Percentiles rank a stretch among this genome's conserved stretches.
These are phyloP conservation scores for Halophytophthora polymorphica DNA, from an alignment of 352 stramenopile genomes.

Conservation along the genomic window DNA sequence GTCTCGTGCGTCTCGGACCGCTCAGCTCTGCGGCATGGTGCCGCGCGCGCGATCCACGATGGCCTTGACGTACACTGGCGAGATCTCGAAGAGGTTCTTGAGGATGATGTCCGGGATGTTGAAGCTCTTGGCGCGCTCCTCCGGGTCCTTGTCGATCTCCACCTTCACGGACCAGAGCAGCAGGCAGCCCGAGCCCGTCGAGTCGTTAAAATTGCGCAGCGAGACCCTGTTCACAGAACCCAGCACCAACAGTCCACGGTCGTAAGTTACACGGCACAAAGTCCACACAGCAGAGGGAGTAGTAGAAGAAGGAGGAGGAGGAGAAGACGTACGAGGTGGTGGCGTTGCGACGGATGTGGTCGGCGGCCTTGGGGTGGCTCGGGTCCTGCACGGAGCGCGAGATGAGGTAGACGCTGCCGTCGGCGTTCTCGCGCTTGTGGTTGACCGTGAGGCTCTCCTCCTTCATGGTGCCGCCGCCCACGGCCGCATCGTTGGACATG, in stretches of 20 bases:
- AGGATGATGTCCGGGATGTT: slow-evolving; percentile 87
- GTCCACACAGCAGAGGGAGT: too few relatives aligned
- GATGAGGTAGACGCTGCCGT: slow-evolving; percentile 70
- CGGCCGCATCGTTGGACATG: slow-evolving; percentile 64
- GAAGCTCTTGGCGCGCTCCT: slow-evolving; percentile 68
- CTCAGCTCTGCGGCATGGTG: slow-evolving; percentile 41
- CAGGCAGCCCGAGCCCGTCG: slow-evolving; percentile 61
- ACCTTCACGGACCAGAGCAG: slow-evolving; percentile 86
- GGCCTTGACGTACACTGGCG: slow-evolving; percentile 81
- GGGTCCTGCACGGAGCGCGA: slow-evolving; percentile 63
- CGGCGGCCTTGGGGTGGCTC: slow-evolving; percentile 53
- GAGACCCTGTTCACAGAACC: slow-evolving; percentile 44
- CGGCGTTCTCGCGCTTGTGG: slow-evolving; percentile 77
- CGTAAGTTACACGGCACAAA: too few relatives aligned
- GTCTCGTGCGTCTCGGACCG: neutral
- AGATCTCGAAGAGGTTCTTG: slow-evolving; percentile 88
- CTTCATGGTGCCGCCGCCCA: slow-evolving; percentile 78
- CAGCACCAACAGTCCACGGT: neutral
- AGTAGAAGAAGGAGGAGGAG: neutral
- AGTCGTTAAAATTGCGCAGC: slow-evolving; percentile 77
- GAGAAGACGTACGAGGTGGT: slow-evolving; percentile 62
- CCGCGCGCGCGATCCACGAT: slow-evolving; percentile 71
- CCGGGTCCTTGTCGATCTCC: slow-evolving; percentile 66
- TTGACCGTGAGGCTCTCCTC: slow-evolving; percentile 74
- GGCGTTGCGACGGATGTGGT: slow-evolving; percentile 75